Evolutionary conservation across 176 grass and related monocot genomes (phyloP).

Genomic region (Lolium rigidum): DNA sequence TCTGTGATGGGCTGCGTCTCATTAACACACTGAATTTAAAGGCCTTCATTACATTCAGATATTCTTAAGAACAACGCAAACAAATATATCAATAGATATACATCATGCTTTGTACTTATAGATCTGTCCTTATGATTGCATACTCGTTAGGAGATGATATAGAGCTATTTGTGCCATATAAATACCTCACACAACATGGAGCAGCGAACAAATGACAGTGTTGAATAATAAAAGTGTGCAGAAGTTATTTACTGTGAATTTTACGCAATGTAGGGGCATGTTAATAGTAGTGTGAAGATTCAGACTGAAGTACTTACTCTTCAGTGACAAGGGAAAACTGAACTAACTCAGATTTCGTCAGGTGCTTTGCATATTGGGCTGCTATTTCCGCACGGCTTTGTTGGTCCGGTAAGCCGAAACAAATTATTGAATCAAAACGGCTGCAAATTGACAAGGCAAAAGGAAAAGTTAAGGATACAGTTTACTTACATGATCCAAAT

Average conservation of each 20-base stretch:
- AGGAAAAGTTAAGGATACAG: not conserved
- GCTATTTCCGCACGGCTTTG: conserved; percentile 80
- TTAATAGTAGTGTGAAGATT: not conserved
- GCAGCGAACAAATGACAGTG: not conserved
- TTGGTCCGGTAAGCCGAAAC: conserved; percentile 77
- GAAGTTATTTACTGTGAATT: not conserved
- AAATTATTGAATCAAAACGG: conserved; percentile 97
- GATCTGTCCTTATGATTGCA: not conserved
- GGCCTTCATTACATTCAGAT: not conserved
- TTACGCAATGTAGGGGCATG: not conserved
- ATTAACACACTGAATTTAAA: not conserved
- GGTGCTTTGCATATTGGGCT: conserved; percentile 90
- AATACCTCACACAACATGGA: not conserved
- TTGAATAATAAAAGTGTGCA: not conserved
- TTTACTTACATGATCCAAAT: conserved; percentile 21
- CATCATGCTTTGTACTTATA: not conserved
- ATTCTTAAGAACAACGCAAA: not conserved
- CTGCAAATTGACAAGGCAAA: conserved; percentile 60
- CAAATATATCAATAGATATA: conserved; percentile 9
- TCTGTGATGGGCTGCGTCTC: not conserved
- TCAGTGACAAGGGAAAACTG: conserved; percentile 75
- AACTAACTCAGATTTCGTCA: conserved; percentile 70
- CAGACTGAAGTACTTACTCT: conserved; percentile 60
- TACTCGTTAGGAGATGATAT: not conserved
- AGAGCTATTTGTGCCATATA: not conserved